Evolutionary conservation across 371 early-diverging fungal species (phyloP).

Genomic region (Circinella minor): DNA sequence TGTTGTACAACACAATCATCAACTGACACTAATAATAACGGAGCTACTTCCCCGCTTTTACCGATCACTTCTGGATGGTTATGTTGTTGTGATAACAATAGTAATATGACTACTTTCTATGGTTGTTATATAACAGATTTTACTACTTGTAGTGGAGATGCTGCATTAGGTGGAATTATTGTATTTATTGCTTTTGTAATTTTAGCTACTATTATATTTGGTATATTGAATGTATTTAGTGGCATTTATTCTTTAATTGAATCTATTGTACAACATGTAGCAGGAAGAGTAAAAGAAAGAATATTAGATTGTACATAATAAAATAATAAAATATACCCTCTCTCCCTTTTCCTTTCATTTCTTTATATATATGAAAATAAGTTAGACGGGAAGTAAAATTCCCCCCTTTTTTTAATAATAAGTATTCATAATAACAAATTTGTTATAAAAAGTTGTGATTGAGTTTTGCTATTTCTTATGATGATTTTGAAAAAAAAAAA

Average conservation of each 20-base stretch:
- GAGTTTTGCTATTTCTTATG: background rate
- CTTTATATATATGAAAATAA: no score
- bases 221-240: conserved; percentile 28
- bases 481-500: background rate
- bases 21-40: background rate
- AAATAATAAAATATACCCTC: no score
- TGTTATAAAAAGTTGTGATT: background rate
- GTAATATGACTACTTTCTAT: conserved; percentile 15
- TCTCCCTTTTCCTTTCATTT: no score
- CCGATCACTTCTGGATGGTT: background rate
- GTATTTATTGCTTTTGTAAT: conserved; percentile 23
- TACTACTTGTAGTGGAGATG: conserved; percentile 32
- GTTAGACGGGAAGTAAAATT: no score
- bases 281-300: conserved; percentile 23
- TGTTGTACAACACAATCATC: conserved; percentile 6
- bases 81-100: background rate
- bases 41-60: background rate
- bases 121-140: conserved; percentile 27
- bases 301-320: conserved; percentile 23
- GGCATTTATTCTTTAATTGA: conserved; percentile 30
- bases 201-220: conserved; percentile 28
- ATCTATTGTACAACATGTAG: conserved; percentile 24
- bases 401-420: no score
- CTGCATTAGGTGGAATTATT: conserved; percentile 28
- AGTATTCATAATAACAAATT: no score